A percentile compares a stretch with the other conserved stretches of the same genome.
Conservation (phyloP, 805 yeast species). For the Grigorovia humatica region DNA sequence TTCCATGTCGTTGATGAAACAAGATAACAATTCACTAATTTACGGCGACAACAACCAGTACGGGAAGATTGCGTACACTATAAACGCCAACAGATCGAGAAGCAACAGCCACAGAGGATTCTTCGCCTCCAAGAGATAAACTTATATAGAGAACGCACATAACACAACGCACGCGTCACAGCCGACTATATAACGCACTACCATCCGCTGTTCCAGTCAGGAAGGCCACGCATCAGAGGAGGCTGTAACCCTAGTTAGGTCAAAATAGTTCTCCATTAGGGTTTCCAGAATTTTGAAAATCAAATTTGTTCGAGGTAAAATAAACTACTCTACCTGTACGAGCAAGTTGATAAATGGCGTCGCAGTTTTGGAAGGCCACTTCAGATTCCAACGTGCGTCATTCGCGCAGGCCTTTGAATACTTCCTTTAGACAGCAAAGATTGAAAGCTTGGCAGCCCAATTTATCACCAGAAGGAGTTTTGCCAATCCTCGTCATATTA, state of each 20-base stretch:
- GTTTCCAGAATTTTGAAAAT: neutral
- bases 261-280: too few species aligned
- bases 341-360: neutral
- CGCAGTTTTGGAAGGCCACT: neutral
- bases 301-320: neutral
- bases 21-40: conserved; percentile 42
- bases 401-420: conserved; percentile 50
- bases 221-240: too few species aligned
- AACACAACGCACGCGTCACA: neutral
- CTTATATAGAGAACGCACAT: neutral
- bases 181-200: too few species aligned
- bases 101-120: conserved; percentile 31
- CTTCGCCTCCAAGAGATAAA: conserved; percentile 19
- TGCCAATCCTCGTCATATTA: conserved; percentile 66
- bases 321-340: neutral
- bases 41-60: conserved; percentile 37
- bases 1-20: conserved; percentile 77
- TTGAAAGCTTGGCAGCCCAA: conserved; percentile 69
- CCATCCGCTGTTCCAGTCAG: too few species aligned
- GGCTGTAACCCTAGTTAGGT: too few species aligned
- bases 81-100: conserved; percentile 31
- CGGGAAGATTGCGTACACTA: conserved; percentile 34
- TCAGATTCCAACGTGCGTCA: neutral
- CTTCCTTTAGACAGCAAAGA: conserved; percentile 69
- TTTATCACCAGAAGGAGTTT: conserved; percentile 82